Conservation (phyloP, 495 filamentous ascomycete genomes). For the Massariosphaeria phaeospora region DNA sequence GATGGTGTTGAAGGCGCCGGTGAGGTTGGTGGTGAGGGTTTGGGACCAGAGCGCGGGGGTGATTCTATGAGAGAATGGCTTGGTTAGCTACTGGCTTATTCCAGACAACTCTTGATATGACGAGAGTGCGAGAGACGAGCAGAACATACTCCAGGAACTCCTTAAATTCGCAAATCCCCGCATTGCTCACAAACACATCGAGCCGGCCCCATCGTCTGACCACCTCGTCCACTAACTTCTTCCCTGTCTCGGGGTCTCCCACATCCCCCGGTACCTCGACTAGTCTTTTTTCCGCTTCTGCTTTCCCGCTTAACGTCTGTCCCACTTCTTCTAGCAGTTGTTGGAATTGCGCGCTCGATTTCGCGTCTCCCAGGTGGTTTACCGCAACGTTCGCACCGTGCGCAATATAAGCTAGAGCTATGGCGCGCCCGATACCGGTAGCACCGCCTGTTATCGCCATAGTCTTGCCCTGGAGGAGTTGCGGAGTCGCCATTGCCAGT, state of each 20-base stretch:
- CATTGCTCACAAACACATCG: slow-evolving; percentile 84
- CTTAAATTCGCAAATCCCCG: slow-evolving; percentile 77
- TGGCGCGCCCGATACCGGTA: slow-evolving; percentile 41
- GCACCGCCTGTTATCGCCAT: slow-evolving; percentile 41
- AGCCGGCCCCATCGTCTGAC: slow-evolving; percentile 53
- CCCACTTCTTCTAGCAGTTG: slow-evolving; percentile 34
- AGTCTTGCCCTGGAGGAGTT: slow-evolving; percentile 38
- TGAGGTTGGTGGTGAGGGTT: slow-evolving; percentile 73
- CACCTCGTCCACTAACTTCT: slow-evolving; percentile 34
- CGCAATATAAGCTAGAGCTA: slow-evolving; percentile 40
- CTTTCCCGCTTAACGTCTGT: slow-evolving; percentile 1
- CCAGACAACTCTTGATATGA: not conserved
- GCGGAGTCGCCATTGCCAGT: slow-evolving; percentile 19
- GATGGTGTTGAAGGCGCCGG: slow-evolving; percentile 77
- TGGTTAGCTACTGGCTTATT: not conserved
- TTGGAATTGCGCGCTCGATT: slow-evolving; percentile 37
- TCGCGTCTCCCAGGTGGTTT: slow-evolving; percentile 40
- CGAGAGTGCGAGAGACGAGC: not conserved
- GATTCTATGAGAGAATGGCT: slow-evolving; percentile 7
- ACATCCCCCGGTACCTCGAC: slow-evolving; percentile 42
- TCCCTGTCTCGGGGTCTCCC: slow-evolving; percentile 38
- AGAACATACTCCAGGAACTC: slow-evolving; percentile 64
- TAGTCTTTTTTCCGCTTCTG: slow-evolving; percentile 19
- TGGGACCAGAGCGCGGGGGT: slow-evolving; percentile 52
- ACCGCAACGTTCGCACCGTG: slow-evolving; percentile 42